A percentile compares a stretch with the other conserved stretches of the same genome.
Evolutionary conservation across 1,284 basidiomycete species (phyloP).

Genomic region (Fomitopsis betulina): DNA sequence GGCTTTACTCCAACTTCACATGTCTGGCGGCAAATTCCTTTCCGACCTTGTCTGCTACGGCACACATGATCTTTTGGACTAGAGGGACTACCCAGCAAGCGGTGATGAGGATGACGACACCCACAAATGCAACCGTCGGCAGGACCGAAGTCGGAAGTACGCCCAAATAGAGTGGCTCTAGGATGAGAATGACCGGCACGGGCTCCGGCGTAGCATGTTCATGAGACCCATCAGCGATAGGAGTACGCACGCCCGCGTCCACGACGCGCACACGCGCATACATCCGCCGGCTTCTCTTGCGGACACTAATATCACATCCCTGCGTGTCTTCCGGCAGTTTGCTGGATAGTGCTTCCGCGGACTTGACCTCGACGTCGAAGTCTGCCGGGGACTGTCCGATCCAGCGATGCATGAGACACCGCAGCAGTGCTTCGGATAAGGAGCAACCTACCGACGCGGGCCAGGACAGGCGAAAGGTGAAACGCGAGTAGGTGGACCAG

Average conservation of each 20-base stretch:
- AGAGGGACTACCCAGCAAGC: conserved; percentile 15
- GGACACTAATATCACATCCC: neutral
- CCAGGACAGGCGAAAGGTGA: conserved; percentile 62
- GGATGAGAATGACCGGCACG: conserved; percentile 44
- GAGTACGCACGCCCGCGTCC: conserved; percentile 45
- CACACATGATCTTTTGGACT: conserved; percentile 8
- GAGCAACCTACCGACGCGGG: conserved; percentile 54
- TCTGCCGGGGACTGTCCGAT: conserved; percentile 26
- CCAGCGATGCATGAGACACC: neutral
- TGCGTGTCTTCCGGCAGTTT: neutral
- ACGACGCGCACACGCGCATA: conserved; percentile 53
- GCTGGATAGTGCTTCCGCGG: conserved; percentile 8
- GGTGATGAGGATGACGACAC: conserved; percentile 10
- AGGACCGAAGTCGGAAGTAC: conserved; percentile 51
- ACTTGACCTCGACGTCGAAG: conserved; percentile 17
- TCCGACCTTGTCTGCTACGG: conserved; percentile 13
- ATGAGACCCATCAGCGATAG: conserved; percentile 14
- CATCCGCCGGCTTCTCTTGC: conserved; percentile 27
- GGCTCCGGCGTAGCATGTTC: conserved; percentile 9
- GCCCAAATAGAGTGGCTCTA: conserved; percentile 59
- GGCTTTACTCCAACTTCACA: neutral
- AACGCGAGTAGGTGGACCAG: conserved; percentile 45
- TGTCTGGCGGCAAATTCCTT: conserved; percentile 3
- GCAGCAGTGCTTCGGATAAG: neutral
- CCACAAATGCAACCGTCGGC: conserved; percentile 26